These are phyloP conservation scores for Graphilbum ipis-grandicollis DNA, from an alignment of 2,329 filamentous ascomycete genomes.

Conservation along the genomic window DNA sequence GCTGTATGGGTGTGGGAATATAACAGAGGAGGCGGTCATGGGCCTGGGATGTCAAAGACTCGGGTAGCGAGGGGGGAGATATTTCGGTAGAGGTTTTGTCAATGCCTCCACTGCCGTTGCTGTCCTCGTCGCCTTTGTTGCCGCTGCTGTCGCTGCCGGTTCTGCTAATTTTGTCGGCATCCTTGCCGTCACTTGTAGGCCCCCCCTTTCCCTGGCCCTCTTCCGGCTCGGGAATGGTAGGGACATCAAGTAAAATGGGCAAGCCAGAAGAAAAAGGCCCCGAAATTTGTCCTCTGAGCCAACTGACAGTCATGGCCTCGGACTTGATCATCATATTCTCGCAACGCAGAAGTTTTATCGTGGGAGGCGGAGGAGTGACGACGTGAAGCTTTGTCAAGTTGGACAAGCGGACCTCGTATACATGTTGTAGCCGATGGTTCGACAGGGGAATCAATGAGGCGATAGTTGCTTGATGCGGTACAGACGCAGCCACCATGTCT, in stretches of 20 bases:
- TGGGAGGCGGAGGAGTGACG: constrained; percentile 23
- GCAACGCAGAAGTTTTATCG: constrained; percentile 26
- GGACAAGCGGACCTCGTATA: constrained; percentile 25
- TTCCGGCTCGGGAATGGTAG: too few relatives aligned
- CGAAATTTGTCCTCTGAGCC: constrained; percentile 17
- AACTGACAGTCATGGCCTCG: constrained; percentile 26
- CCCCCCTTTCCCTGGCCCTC: too few relatives aligned
- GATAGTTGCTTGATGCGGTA: constrained; percentile 15
- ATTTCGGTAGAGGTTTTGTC: neutral
- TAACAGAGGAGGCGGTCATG: neutral
- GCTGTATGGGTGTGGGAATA: constrained; percentile 2
- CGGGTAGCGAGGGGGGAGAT: too few relatives aligned
- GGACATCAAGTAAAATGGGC: too few relatives aligned
- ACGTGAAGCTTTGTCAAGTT: constrained; percentile 23
- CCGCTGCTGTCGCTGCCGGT: too few relatives aligned
- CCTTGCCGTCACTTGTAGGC: too few relatives aligned
- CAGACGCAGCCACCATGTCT: constrained; percentile 16
- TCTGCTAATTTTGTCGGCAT: too few relatives aligned
- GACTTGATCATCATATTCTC: constrained; percentile 26
- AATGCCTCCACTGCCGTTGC: neutral
- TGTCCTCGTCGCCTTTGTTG: neutral
- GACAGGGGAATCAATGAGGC: constrained; percentile 17
- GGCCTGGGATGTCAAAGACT: neutral
- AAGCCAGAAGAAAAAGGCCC: neutral
- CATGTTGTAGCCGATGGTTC: constrained; percentile 17